A percentile compares a stretch with the other conserved stretches of the same genome.
Evolutionary conservation across 768 basidiomycete species (phyloP).

Genomic region (Kwoniella bestiolae): DNA sequence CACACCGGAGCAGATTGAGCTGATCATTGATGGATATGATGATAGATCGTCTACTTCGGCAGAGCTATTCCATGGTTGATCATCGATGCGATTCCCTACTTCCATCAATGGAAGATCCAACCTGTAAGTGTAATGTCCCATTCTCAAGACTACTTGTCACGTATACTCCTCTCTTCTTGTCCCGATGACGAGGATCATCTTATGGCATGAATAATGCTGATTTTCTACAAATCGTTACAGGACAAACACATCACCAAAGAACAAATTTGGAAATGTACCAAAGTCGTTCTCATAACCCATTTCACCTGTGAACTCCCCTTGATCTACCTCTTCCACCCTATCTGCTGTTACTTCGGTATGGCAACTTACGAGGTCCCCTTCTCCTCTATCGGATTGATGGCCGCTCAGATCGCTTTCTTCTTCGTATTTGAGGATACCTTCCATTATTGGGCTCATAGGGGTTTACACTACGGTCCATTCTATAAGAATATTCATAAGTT

Average conservation of each 20-base stretch:
- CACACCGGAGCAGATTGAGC: neutral
- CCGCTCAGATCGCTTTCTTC: slow-evolving; percentile 79
- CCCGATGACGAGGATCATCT: no score
- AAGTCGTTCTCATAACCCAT: slow-evolving; percentile 89
- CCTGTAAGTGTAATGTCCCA: slow-evolving; percentile 59
- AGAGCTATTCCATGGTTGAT: slow-evolving; percentile 91
- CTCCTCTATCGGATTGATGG: slow-evolving; percentile 71
- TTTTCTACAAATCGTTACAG: no score
- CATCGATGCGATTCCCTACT: slow-evolving; percentile 91
- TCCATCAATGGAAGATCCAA: slow-evolving; percentile 91
- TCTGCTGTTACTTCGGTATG: slow-evolving; percentile 87
- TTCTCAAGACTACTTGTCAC: neutral
- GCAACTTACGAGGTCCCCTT: slow-evolving; percentile 91
- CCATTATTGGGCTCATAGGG: slow-evolving; percentile 93
- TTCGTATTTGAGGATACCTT: slow-evolving; percentile 96
- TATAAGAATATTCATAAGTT: slow-evolving; percentile 96
- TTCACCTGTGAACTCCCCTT: slow-evolving; percentile 92
- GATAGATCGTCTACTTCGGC: slow-evolving; percentile 92
- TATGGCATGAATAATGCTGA: slow-evolving; percentile 17
- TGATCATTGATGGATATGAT: neutral
- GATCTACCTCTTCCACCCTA: slow-evolving; percentile 88
- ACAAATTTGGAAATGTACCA: slow-evolving; percentile 96
- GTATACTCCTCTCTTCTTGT: neutral
- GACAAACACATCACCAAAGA: slow-evolving; percentile 73
- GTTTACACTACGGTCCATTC: slow-evolving; percentile 72